These are phyloP conservation scores for Citrus inodora DNA, from an alignment of 345 rosid genomes.

Conservation along the genomic window DNA sequence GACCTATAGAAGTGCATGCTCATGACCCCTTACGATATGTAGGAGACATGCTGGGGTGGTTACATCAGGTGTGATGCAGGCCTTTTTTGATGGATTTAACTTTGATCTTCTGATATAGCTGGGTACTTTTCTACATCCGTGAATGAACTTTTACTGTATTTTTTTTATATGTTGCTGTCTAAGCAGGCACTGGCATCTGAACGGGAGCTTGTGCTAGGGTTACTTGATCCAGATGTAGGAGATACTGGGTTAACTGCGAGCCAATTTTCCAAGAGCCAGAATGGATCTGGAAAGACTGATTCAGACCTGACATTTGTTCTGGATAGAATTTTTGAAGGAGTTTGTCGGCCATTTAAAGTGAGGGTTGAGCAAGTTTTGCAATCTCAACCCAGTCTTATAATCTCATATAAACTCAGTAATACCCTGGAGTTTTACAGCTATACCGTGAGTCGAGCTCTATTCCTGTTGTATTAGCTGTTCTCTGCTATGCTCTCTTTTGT, in stretches of 20 bases:
- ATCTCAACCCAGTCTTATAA: conserved; percentile 94
- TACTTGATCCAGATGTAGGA: conserved; percentile 74
- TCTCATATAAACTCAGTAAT: conserved; percentile 81
- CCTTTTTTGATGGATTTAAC: conserved; percentile 5
- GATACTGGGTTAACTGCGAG: conserved; percentile 57
- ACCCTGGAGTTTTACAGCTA: conserved; percentile 91
- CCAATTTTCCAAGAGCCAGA: conserved; percentile 46
- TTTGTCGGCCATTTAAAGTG: conserved; percentile 98
- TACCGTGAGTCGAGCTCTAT: conserved; percentile 62
- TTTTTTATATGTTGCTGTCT: conserved; percentile 15
- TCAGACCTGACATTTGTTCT: conserved; percentile 78
- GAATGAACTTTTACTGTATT: conserved; percentile 6
- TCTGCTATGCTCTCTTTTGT: conserved; percentile 5
- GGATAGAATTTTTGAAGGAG: conserved; percentile 99
- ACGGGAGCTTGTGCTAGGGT: conserved; percentile 80
- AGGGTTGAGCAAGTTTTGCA: conserved; percentile 97
- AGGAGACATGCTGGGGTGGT: conserved; percentile 99
- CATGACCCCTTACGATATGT: conserved; percentile 98
- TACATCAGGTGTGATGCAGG: conserved; percentile 78
- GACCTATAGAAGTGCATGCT: conserved; percentile 99
- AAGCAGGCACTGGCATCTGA: conserved; percentile 97
- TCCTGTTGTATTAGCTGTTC: not conserved
- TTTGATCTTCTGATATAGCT: conserved; percentile 8
- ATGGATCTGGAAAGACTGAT: conserved; percentile 63
- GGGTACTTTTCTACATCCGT: not conserved